Evolutionary conservation across 2,329 filamentous ascomycete genomes (phyloP).

Genomic region (Hypoxylon sp.): DNA sequence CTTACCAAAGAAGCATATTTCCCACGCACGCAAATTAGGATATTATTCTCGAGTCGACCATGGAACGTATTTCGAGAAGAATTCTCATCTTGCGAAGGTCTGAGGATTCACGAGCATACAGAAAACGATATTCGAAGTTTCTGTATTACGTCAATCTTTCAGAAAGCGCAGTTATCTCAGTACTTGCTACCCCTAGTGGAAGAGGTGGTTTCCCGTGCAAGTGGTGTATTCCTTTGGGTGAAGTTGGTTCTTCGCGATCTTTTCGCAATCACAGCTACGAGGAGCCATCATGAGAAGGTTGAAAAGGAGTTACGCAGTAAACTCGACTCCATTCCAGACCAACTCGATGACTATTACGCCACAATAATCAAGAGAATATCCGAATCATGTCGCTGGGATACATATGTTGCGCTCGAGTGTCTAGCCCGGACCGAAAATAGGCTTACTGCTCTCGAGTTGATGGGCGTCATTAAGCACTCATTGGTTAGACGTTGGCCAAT

Average conservation of each 20-base stretch:
- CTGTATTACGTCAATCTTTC: not conserved
- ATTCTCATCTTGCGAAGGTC: not conserved
- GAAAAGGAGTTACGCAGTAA: not conserved
- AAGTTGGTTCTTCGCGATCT: constrained; percentile 9
- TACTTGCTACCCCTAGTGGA: not conserved
- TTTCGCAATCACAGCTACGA: not conserved
- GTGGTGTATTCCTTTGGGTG: constrained; percentile 16
- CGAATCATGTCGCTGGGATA: not conserved
- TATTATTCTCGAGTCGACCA: constrained; percentile 11
- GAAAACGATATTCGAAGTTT: constrained; percentile 10
- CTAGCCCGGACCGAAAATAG: not conserved
- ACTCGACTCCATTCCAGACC: not conserved
- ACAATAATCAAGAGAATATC: not conserved
- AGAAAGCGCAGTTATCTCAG: not conserved
- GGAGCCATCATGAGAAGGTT: not conserved
- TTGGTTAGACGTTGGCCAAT: not conserved
- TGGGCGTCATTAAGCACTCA: not conserved
- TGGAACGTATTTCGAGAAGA: constrained; percentile 5
- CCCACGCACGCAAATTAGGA: not conserved
- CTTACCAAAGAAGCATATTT: not conserved
- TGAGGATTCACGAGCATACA: constrained; percentile 1
- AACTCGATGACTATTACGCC: constrained; percentile 2
- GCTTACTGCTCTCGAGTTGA: not conserved
- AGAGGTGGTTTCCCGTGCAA: constrained; percentile 2
- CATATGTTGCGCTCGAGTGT: not conserved